Percentiles rank a stretch among this genome's conserved stretches.
phyloP scores from a whole-genome alignment of 257 asterid species.

The Solanum corneliomulleri region DNA sequence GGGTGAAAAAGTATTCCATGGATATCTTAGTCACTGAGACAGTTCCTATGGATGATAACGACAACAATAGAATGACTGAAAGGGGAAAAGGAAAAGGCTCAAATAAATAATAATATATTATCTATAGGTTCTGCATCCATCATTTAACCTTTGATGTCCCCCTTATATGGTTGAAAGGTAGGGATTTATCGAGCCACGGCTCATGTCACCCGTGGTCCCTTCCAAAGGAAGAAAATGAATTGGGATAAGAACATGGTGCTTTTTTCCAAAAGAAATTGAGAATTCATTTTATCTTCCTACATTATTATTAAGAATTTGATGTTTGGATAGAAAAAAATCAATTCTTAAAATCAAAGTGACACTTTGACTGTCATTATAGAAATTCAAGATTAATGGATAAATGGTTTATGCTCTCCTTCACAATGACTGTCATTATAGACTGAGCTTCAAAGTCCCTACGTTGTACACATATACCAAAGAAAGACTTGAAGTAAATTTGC shows the following conservation, averaged over 20 bases:
- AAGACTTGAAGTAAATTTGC: neutral
- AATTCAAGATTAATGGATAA: neutral
- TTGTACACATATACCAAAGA: no score
- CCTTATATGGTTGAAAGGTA: neutral
- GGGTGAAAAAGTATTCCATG: slow-evolving; percentile 70
- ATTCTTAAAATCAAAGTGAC: neutral
- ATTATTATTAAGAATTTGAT: neutral
- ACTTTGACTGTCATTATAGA: neutral
- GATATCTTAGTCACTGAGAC: slow-evolving; percentile 15
- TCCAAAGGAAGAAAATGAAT: neutral
- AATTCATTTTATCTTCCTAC: neutral
- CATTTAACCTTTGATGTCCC: neutral
- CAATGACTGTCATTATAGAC: neutral
- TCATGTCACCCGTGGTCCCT: neutral
- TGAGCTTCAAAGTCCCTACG: no score
- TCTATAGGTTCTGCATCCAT: neutral
- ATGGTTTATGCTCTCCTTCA: neutral
- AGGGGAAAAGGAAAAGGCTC: slow-evolving; percentile 11
- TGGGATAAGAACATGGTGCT: neutral
- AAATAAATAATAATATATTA: slow-evolving; percentile 12
- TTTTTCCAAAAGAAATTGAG: neutral
- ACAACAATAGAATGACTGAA: neutral
- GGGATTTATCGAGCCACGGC: neutral
- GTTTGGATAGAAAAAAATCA: neutral
- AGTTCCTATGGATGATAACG: slow-evolving; percentile 5